Evolutionary conservation across 495 filamentous ascomycete species (phyloP).

Genomic region (Penicillium alfredii): DNA sequence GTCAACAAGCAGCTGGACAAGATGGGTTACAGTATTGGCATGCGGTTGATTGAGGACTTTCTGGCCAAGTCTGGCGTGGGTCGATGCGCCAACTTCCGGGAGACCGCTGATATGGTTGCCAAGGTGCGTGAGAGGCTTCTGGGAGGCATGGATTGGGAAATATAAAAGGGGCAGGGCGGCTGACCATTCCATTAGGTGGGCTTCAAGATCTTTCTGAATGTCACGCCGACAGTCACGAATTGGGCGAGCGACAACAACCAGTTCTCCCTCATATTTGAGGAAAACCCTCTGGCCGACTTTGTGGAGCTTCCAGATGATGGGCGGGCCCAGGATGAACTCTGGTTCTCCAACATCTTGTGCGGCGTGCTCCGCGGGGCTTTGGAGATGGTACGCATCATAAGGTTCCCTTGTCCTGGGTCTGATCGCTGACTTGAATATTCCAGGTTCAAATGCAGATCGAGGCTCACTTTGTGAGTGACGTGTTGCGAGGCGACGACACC

Average conservation of each 20-base stretch:
- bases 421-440: conserved; percentile 20
- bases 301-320: conserved; percentile 97
- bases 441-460: conserved; percentile 98
- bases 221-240: conserved; percentile 90
- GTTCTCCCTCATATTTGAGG: conserved; percentile 92
- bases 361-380: conserved; percentile 84
- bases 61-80: conserved; percentile 88
- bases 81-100: conserved; percentile 84
- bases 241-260: conserved; percentile 95
- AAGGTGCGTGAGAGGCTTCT: conserved; percentile 72
- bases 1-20: conserved; percentile 95
- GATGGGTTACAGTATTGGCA: conserved; percentile 98
- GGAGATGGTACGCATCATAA: conserved; percentile 69
- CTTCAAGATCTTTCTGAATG: conserved; percentile 98
- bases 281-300: conserved; percentile 95
- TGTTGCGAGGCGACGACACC: conserved; percentile 86
- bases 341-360: conserved; percentile 97
- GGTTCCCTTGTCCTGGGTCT: conserved; percentile 9
- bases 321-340: conserved; percentile 89
- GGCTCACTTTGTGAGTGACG: conserved; percentile 92
- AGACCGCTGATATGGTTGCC: conserved; percentile 93
- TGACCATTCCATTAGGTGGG: conserved; percentile 59
- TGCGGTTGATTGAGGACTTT: conserved; percentile 95
- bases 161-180: background rate
- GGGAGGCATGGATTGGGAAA: too few relatives aligned